A percentile compares a stretch with the other conserved stretches of the same genome.
phyloP scores from a whole-genome alignment of 495 filamentous ascomycete genomes.

The Xylaria acuta region DNA sequence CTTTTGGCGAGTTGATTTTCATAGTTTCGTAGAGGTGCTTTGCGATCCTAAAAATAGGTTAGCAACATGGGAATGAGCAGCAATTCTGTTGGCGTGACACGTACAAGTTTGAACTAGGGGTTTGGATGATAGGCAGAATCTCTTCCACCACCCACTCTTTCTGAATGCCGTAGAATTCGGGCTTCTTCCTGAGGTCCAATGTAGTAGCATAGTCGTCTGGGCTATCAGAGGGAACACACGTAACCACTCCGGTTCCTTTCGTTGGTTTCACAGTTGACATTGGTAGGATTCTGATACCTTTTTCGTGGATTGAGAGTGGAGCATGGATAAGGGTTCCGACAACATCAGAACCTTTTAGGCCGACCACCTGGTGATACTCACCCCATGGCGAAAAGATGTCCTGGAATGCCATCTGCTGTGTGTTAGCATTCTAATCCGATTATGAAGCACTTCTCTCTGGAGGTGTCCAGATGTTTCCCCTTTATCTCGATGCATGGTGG shows the following conservation, averaged over 20 bases:
- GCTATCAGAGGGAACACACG: slow-evolving; percentile 92
- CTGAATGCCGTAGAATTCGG: slow-evolving; percentile 96
- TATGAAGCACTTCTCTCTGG: background rate
- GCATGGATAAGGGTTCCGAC: slow-evolving; percentile 87
- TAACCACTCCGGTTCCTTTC: slow-evolving; percentile 97
- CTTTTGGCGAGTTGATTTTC: slow-evolving; percentile 97
- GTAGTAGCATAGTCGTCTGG: slow-evolving; percentile 95
- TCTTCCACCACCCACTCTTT: slow-evolving; percentile 95
- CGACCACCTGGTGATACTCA: slow-evolving; percentile 73
- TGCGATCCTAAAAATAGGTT: slow-evolving; percentile 57
- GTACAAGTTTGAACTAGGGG: slow-evolving; percentile 77
- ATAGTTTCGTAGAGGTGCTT: slow-evolving; percentile 84
- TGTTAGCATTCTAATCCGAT: slow-evolving; percentile 1
- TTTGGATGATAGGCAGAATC: slow-evolving; percentile 86
- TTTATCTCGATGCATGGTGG: background rate
- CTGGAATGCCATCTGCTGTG: slow-evolving; percentile 80
- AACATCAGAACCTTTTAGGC: slow-evolving; percentile 76
- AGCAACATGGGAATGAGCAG: background rate
- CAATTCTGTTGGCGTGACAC: background rate
- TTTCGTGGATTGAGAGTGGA: slow-evolving; percentile 84
- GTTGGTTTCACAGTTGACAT: slow-evolving; percentile 92
- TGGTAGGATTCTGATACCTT: slow-evolving; percentile 81
- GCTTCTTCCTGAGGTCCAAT: slow-evolving; percentile 88
- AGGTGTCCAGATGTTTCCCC: background rate
- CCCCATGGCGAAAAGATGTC: slow-evolving; percentile 79